Base-by-base conservation (phyloP, 257 asterid species). In the Fraxinus quadrangulata region DNA sequence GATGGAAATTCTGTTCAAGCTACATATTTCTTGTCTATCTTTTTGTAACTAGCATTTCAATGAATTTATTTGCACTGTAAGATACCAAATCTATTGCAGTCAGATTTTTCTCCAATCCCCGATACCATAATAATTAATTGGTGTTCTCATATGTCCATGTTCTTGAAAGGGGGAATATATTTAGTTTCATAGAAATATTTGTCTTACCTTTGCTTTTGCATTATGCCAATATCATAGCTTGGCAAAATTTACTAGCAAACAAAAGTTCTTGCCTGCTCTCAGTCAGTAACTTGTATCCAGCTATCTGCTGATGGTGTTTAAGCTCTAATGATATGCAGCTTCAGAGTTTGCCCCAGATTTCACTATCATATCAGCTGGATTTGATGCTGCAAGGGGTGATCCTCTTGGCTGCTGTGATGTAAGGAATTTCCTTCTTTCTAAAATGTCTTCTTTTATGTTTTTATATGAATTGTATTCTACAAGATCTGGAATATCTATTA, bases 341-440 rank as follows among this genome's bases (percentile, higher is more conserved):
- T 87, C 92, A 71, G 92, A 87, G 82, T 96, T 90, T 80, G 87
- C 86, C 82, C 97, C 99, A 61, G 99, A 96, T 82, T 93, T 93
- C 67, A 96, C 96, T 2, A 93, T 96, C 73, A 93, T 96, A 73
- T 95, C 99, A 79, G 98, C 99, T 77, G 99, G 99, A 84, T 96
- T 96, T 90, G 99, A 96, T 88, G 99, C 99, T 84, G 99, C 99
- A 51, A 90, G 98, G 77, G 98, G 94, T 36, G 99, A 96, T 81
- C 99, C 99, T 70, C 98, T 96, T 80, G 99, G 99, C 76, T 85
- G 98, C 87, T 96, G 99, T 75, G 97, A 96, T 83, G 99, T 96
- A 91, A 83, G 88, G 45, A 56, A 75, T 75, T 76, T 42, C 21
- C 59, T 77, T 73, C 67, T 47, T 17, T 51, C 34, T 19, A 19